Percentiles rank a stretch among this genome's conserved stretches.
phyloP scores from a whole-genome alignment of 176 grass and related monocot species.

The Areca catechu region DNA sequence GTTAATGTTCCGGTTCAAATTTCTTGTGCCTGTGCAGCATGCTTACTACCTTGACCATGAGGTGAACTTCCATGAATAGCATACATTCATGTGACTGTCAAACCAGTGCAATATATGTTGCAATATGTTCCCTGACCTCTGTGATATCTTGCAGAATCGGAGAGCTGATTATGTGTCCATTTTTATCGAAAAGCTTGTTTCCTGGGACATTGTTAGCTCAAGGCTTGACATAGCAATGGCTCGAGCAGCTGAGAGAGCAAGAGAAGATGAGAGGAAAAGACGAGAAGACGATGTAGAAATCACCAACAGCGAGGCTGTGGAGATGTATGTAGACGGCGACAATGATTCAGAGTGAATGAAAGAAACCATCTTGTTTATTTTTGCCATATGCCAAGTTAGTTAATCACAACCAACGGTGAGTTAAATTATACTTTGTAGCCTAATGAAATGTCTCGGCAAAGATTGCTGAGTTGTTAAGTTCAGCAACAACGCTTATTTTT shows the following conservation, averaged over 20 bases:
- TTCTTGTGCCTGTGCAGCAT: slow-evolving; percentile 29
- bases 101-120: not conserved
- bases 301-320: too few relatives aligned
- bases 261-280: slow-evolving; percentile 12
- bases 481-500: too few relatives aligned
- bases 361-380: too few relatives aligned
- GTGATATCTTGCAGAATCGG: slow-evolving; percentile 39
- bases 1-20: not conserved
- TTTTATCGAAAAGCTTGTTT: slow-evolving; percentile 77
- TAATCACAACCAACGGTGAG: too few relatives aligned
- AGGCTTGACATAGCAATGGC: slow-evolving; percentile 41
- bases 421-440: too few relatives aligned
- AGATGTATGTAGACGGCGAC: too few relatives aligned
- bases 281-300: not conserved
- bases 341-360: too few relatives aligned
- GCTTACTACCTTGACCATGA: slow-evolving; percentile 91
- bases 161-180: slow-evolving; percentile 59
- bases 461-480: too few relatives aligned
- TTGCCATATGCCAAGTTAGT: too few relatives aligned
- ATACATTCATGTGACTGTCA: not conserved
- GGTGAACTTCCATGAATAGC: slow-evolving; percentile 32
- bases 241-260: slow-evolving; percentile 29
- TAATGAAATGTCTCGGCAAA: too few relatives aligned
- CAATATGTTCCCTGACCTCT: slow-evolving; percentile 1
- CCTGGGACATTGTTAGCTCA: slow-evolving; percentile 56